Percentiles rank a stretch among this genome's conserved stretches.
phyloP scores from a whole-genome alignment of 1,139 yeast genomes.

The Magnusiomyces tetraspermus region DNA sequence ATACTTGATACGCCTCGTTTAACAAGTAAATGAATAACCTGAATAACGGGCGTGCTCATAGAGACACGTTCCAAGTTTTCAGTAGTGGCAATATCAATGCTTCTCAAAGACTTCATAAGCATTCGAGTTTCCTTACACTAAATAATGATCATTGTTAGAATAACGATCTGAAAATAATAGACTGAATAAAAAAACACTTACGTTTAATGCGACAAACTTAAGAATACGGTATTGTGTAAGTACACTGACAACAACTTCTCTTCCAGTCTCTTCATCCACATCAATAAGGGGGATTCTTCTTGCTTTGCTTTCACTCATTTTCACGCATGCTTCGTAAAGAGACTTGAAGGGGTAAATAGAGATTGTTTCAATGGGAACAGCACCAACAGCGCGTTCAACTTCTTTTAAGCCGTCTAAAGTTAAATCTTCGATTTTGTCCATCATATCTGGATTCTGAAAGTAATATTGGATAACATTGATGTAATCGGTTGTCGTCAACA shows the following conservation, averaged over 20 bases:
- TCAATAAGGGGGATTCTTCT: constrained; percentile 92
- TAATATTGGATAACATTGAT: constrained; percentile 93
- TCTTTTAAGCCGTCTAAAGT: constrained; percentile 74
- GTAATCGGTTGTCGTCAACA: constrained; percentile 85
- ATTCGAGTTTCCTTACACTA: constrained; percentile 82
- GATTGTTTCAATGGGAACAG: constrained; percentile 76
- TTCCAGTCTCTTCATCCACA: constrained; percentile 82
- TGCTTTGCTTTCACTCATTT: constrained; percentile 83
- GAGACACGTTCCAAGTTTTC: constrained; percentile 66
- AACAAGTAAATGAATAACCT: constrained; percentile 77
- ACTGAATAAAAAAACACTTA: background rate
- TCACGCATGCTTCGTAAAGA: constrained; percentile 85
- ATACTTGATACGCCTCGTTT: constrained; percentile 78
- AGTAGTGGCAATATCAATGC: constrained; percentile 55
- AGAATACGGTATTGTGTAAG: constrained; percentile 93
- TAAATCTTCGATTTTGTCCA: constrained; percentile 78
- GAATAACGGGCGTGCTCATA: constrained; percentile 89
- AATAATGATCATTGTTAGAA: background rate
- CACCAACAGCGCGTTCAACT: constrained; percentile 82
- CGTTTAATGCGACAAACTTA: constrained; percentile 85
- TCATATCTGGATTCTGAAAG: constrained; percentile 81
- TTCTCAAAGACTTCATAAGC: constrained; percentile 65
- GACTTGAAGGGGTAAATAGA: constrained; percentile 89
- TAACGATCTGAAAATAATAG: background rate
- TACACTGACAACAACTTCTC: constrained; percentile 92